Evolutionary conservation across 345 rosid species (phyloP), one percentile per base, ranked within the genome.

Genomic region (Brassica rapa): DNA sequence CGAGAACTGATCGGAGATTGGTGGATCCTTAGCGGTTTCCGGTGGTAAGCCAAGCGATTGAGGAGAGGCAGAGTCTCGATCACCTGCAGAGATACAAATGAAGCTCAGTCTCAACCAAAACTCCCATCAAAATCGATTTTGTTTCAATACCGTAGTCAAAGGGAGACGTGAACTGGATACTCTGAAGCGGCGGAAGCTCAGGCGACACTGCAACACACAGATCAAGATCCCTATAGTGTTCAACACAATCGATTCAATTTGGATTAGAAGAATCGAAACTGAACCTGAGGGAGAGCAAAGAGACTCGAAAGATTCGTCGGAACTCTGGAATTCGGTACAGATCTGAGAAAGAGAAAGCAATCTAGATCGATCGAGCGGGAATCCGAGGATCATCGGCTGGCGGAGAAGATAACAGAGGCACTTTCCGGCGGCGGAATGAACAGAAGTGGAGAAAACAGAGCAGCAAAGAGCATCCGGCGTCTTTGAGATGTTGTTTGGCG

Each of bases 321-420:
- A 77, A 1, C 53, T 74, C 1, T 51, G 3, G 21, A 10, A 51
- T 4, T 71, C 66, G n/a, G 56, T 32, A 61, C 98, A 94, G 69
- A 81, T 71, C 27, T 83, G 76, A 6, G 94, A 79, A 60, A 94
- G 84, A 6, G 91, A 87, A 79, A 74, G 33, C 59, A 92, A 51
- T 79, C 89, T 85, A 33, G 91, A 78, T 77, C 76, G 37, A 80
- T 91, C 89, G 81, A 92, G 73, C 11, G 96, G 94, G 81, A 94
- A 94, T 33, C 97, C 93, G 59, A 92, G 86, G 80, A 90, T 82
- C 66, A 66, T 73, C 62, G 96, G 92, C 82, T 87, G 82, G 67
- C 76, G 87, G 80, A 88, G 66, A 19, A 89, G 88, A 87, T 88
- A 89, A 65, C 94, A 90, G 89, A 88, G 86, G 78, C 97, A 94